A percentile compares a stretch with the other conserved stretches of the same genome.
Evolutionary conservation across 805 yeast genomes (phyloP).

Genomic region (Nakazawaea wyomingensis): DNA sequence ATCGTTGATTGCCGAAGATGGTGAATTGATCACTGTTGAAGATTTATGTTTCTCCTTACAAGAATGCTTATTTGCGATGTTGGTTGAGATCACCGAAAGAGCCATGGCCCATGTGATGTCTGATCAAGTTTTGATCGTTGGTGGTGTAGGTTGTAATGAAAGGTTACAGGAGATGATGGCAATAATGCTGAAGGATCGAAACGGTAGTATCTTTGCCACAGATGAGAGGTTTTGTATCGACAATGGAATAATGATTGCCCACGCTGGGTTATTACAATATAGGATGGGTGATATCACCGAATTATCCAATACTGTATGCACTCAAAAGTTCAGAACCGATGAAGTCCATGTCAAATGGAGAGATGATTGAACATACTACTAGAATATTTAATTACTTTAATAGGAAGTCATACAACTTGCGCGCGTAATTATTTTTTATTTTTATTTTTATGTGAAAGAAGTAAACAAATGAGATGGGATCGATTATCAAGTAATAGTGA

Average conservation of each 20-base stretch:
- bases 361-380: constrained; percentile 51
- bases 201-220: constrained; percentile 88
- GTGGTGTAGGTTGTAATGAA: constrained; percentile 97
- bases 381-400: neutral
- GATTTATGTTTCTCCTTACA: constrained; percentile 92
- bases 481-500: too few relatives aligned
- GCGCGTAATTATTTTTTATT: neutral
- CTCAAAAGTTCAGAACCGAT: constrained; percentile 92
- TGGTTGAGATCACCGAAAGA: constrained; percentile 94
- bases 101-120: constrained; percentile 97
- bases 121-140: constrained; percentile 87
- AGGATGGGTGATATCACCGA: constrained; percentile 70
- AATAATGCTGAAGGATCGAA: constrained; percentile 84
- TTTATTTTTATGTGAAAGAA: too few relatives aligned
- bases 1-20: constrained; percentile 31
- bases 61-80: constrained; percentile 90
- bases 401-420: constrained; percentile 2
- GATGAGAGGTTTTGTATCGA: constrained; percentile 97
- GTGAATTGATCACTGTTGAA: constrained; percentile 62
- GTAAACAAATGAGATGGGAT: too few relatives aligned
- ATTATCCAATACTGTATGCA: constrained; percentile 72
- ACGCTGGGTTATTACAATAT: constrained; percentile 85
- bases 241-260: constrained; percentile 98
- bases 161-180: constrained; percentile 95
- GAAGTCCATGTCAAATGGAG: constrained; percentile 91